Evolutionary conservation across 23 red algal species (phyloP).

Genomic region (Gracilaria caudata): DNA sequence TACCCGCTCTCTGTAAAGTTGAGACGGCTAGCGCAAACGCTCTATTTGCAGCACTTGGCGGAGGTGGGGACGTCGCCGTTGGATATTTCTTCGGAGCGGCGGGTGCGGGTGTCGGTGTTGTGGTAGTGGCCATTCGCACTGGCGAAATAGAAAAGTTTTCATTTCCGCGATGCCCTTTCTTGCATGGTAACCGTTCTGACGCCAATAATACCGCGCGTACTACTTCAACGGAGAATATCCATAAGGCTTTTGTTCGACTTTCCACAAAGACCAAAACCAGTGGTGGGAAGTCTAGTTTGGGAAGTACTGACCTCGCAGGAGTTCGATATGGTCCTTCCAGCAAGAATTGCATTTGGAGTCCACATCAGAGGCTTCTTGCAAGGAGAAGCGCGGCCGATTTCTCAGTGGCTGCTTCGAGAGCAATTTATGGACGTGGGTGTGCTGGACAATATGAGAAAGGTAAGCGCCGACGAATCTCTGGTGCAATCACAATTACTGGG

Average conservation of each 20-base stretch:
- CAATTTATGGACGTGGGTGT: conserved; percentile 65
- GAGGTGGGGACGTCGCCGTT: conserved; percentile 61
- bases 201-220: conserved; percentile 34
- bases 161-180: conserved; percentile 38
- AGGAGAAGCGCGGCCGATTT: neutral
- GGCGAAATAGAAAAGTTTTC: conserved; percentile 59
- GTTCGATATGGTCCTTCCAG: conserved; percentile 63
- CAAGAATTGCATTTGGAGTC: conserved; percentile 42
- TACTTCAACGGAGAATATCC: conserved; percentile 16
- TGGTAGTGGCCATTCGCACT: conserved; percentile 43
- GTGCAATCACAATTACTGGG: conserved; percentile 56
- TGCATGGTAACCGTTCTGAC: neutral
- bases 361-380: neutral
- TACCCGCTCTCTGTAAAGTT: conserved; percentile 54
- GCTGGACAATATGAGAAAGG: conserved; percentile 17
- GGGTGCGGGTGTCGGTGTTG: conserved; percentile 65
- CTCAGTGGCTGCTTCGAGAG: conserved; percentile 49
- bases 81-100: conserved; percentile 62
- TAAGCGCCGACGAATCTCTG: conserved; percentile 46
- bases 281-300: conserved; percentile 58
- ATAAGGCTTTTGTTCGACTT: conserved; percentile 32
- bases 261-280: neutral
- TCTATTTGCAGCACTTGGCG: conserved; percentile 49
- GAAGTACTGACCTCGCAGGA: conserved; percentile 58
- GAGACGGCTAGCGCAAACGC: conserved; percentile 44